Evolutionary conservation across 83 land plant genomes (phyloP), one percentile per base, ranked within the genome.

Genomic region (Larix sibirica): DNA sequence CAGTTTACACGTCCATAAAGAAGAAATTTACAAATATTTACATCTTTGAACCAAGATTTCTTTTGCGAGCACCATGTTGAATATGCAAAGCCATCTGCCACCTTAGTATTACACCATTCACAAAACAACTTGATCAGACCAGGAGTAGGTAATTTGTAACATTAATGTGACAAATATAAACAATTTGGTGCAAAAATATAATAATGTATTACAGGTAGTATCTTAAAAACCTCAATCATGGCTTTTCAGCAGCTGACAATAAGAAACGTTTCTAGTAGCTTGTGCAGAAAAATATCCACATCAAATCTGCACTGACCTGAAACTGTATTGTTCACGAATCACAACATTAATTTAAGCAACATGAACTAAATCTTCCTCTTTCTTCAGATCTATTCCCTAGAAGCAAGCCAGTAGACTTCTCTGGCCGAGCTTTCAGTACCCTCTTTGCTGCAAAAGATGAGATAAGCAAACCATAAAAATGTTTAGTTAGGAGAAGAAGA

Each of bases 221-320:
- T 47, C 54, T 47, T 47, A 47, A 47, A 9, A 47, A 47, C 54
- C 12, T 47, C 54, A 47, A 47, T 47, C 54, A 47, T 47, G 54
- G 54, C 54, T 47, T 47, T 67, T 67, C 36, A 14, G 17, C 33
- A 67, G 28, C 33, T 16, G 38, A 67, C 71, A 28, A 31, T 31
- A 67, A 31, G 40, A 67, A 67, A 31, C 71, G 7, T 26, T 65
- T 65, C 24, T 31, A 67, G 38, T 28, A 31, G 71, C 71, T 67
- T 31, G 28, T 67, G 14, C 17, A 36, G 71, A 16, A 67, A 28
- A 67, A 67, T 31, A 67, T 67, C 40, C 16, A 31, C 71, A 31
- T 67, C 71, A n/a, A 31, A 26, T 67, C 71, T 67, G 33, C 71
- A 67, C 28, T 67, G 71, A 67, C 71, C 71, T 28, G 71, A 67